These are phyloP conservation scores for Fusarium paranaense DNA, from an alignment of 2,329 filamentous ascomycete species.

Conservation along the genomic window DNA sequence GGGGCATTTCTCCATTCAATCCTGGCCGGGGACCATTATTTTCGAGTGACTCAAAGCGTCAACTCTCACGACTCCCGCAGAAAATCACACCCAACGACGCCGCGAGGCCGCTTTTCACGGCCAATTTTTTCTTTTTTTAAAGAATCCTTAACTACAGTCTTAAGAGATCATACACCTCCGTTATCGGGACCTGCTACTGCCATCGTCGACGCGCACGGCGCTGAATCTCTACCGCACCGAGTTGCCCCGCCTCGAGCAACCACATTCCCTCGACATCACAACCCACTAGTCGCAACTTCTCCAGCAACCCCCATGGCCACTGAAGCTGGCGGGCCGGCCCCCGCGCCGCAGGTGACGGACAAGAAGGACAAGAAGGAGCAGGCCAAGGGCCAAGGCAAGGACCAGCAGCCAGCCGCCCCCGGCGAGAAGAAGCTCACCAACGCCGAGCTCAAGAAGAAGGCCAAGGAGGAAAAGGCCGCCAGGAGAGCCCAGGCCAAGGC, in stretches of 20 bases:
- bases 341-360: constrained; percentile 41
- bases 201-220: constrained; percentile 11
- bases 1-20: constrained; percentile 47
- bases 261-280: constrained; percentile 22
- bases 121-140: background rate
- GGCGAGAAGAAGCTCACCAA: constrained; percentile 71
- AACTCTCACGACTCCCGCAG: constrained; percentile 16
- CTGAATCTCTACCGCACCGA: constrained; percentile 7
- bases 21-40: constrained; percentile 41
- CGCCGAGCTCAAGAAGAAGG: constrained; percentile 88
- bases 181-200: background rate
- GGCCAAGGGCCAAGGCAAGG: constrained; percentile 41
- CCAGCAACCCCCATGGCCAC: constrained; percentile 45
- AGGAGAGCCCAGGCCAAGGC: constrained; percentile 79
- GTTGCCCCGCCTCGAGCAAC: constrained; percentile 39
- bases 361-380: constrained; percentile 43
- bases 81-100: constrained; percentile 16
- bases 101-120: background rate
- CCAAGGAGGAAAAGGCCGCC: constrained; percentile 92
- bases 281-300: constrained; percentile 10
- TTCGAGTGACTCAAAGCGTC: constrained; percentile 51
- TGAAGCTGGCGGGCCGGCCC: constrained; percentile 47
- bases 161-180: background rate
- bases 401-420: constrained; percentile 38
- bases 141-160: background rate